Base-by-base conservation (phyloP, 164 flowering plant species). In the Hamamelis virginiana region DNA sequence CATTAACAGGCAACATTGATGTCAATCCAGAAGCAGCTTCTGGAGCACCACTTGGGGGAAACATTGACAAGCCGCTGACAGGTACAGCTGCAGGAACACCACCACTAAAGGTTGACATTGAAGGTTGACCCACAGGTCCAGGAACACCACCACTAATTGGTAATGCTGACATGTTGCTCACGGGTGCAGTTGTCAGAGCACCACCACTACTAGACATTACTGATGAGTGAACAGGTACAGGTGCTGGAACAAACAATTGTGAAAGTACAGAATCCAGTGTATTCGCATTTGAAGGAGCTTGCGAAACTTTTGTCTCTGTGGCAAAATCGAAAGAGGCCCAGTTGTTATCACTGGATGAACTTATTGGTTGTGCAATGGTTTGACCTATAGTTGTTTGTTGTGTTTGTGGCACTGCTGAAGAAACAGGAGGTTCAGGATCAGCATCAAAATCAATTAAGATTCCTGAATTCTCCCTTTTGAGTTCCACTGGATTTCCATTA, bases 301-400 rank as follows among this genome's bases (percentile, higher is more conserved):
- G 84, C 63, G 86, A 62, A 25, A 51, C 80, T 61, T 80, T 82
- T 12, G 75, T 74, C 59, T 80, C 82, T 2, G 87, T 51, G 50
- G 77, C 66, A 56, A 77, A 65, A 83, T 89, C 98, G 84, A 96
- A 93, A 68, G 89, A 90, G 48, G 99, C 99, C 99, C 99, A 96
- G 68, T 92, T 83, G 60, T 79, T 79, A 64, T 77, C 81, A 78
- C 48, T 69, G 59, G 79, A 50, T 41, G 92, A 65, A 75, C 45
- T 75, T 21, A 75, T 55, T 55, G 86, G 77, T 62, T 84, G 88
- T 25, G 75, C 61, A 65, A 71, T 59, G 11, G 89, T 19, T 65
- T 75, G 89, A 66, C 60, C 64, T 1, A 67, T 50, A 44, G 67
- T 71, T 26, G 75, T 68, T 76, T 81, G 85, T 21, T 76, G 80